Conservation (phyloP, 2,329 filamentous ascomycete genomes). For the Pseudogymnoascus sp. region DNA sequence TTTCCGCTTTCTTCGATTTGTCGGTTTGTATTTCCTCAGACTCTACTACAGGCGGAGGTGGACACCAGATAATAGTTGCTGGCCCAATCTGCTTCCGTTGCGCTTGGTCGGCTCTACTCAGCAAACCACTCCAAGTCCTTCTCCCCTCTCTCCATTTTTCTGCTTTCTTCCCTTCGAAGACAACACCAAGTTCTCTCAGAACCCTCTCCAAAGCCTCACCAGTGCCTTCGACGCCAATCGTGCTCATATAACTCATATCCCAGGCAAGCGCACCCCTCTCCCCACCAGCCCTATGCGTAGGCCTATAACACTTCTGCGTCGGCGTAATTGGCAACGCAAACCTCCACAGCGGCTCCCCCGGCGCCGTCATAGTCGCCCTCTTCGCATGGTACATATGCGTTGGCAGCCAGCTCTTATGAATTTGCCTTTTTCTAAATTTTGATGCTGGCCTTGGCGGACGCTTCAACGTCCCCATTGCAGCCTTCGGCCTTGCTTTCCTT, state of each 20-base stretch:
- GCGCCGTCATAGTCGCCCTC: conserved; percentile 76
- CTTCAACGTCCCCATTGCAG: conserved; percentile 62
- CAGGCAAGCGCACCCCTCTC: conserved; percentile 73
- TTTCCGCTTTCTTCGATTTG: conserved; percentile 32
- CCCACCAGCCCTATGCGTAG: conserved; percentile 72
- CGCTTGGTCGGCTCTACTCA: conserved; percentile 48
- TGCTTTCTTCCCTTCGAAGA: conserved; percentile 50
- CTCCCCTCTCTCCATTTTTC: conserved; percentile 63
- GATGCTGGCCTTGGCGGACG: conserved; percentile 51
- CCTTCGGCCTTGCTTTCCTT: conserved; percentile 50
- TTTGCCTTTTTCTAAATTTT: conserved; percentile 78
- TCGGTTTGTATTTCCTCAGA: conserved; percentile 19
- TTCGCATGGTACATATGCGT: conserved; percentile 95
- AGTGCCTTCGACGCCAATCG: conserved; percentile 66
- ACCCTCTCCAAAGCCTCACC: conserved; percentile 56
- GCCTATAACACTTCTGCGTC: conserved; percentile 81
- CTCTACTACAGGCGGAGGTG: conserved; percentile 23
- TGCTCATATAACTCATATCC: conserved; percentile 93
- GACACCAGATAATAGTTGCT: conserved; percentile 69
- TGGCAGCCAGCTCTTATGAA: conserved; percentile 86
- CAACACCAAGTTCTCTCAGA: conserved; percentile 57
- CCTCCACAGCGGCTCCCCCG: conserved; percentile 75
- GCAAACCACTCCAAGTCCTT: conserved; percentile 49
- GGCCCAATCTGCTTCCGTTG: conserved; percentile 57
- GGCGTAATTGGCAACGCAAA: conserved; percentile 80